Conservation (phyloP, 805 yeast genomes). For the Saccharomycopsis babjevae region DNA sequence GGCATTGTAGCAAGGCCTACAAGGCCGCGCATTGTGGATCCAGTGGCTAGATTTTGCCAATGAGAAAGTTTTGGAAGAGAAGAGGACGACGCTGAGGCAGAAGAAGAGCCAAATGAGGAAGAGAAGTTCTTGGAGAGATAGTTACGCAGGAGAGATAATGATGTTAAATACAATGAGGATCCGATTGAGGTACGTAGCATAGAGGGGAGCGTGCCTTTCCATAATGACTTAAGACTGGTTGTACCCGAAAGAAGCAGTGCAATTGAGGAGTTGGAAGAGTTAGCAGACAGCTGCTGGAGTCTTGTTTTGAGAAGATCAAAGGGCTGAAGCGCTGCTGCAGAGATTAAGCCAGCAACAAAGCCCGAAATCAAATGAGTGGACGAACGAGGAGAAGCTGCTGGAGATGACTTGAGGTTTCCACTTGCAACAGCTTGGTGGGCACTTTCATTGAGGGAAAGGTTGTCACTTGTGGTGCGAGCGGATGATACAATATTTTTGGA, state of each 20-base stretch:
- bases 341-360: slow-evolving; percentile 80
- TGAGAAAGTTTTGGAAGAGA: slow-evolving; percentile 65
- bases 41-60: slow-evolving; percentile 60
- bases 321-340: slow-evolving; percentile 86
- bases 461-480: too few relatives aligned
- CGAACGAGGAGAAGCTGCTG: neutral
- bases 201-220: slow-evolving; percentile 94
- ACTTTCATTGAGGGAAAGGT: too few relatives aligned
- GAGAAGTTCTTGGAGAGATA: slow-evolving; percentile 29
- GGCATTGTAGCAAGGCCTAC: slow-evolving; percentile 94
- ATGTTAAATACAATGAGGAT: slow-evolving; percentile 73
- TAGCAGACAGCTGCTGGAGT: slow-evolving; percentile 38
- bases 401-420: neutral
- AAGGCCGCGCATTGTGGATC: slow-evolving; percentile 66
- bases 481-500: too few relatives aligned
- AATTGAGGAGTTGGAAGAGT: neutral
- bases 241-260: neutral
- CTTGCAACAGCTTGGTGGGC: too few relatives aligned
- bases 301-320: slow-evolving; percentile 91
- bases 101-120: slow-evolving; percentile 9
- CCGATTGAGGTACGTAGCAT: slow-evolving; percentile 86
- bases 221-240: slow-evolving; percentile 35
- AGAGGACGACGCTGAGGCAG: slow-evolving; percentile 21
- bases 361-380: slow-evolving; percentile 71
- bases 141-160: slow-evolving; percentile 53